Conservation (phyloP, 2,329 filamentous ascomycete genomes). For the Paramyrothecium roridum region DNA sequence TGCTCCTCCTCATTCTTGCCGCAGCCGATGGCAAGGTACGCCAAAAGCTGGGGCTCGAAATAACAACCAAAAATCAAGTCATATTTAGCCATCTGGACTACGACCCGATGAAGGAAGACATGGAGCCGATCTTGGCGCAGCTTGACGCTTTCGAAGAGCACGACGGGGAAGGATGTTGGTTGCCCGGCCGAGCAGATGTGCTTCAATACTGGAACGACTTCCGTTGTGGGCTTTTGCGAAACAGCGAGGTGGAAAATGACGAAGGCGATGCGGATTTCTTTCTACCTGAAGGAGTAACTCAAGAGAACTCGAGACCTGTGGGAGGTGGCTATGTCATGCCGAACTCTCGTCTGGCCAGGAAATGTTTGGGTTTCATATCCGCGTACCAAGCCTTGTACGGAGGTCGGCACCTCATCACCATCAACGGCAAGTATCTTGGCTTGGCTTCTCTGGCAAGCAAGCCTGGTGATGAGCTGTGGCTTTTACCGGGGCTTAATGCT, state of each 20-base stretch:
- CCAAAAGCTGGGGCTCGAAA: constrained; percentile 22
- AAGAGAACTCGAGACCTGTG: constrained; percentile 12
- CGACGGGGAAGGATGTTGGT: constrained; percentile 11
- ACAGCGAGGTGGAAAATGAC: constrained; percentile 6
- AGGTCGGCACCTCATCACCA: constrained; percentile 15
- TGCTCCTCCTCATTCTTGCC: constrained; percentile 19
- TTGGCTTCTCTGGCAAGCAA: constrained; percentile 11
- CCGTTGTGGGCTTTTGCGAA: constrained; percentile 13
- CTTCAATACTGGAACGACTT: constrained; percentile 14
- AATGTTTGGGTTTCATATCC: constrained; percentile 13
- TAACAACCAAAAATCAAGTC: constrained; percentile 2
- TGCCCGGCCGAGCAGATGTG: constrained; percentile 14
- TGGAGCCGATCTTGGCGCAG: constrained; percentile 11
- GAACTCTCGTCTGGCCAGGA: constrained; percentile 9
- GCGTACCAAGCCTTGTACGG: constrained; percentile 14
- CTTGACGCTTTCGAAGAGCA: constrained; percentile 12
- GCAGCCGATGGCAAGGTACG: constrained; percentile 30
- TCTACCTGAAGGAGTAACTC: constrained; percentile 10
- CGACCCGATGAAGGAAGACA: constrained; percentile 14
- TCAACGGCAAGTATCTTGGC: constrained; percentile 12
- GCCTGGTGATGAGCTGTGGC: constrained; percentile 17
- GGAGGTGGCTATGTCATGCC: constrained; percentile 11
- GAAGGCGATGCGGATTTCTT: constrained; percentile 13
- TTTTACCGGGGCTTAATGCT: constrained; percentile 14
- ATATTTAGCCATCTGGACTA: constrained; percentile 9